phyloP scores from a whole-genome alignment of 148 eudicot species.

The Dianthus caryophyllus region DNA sequence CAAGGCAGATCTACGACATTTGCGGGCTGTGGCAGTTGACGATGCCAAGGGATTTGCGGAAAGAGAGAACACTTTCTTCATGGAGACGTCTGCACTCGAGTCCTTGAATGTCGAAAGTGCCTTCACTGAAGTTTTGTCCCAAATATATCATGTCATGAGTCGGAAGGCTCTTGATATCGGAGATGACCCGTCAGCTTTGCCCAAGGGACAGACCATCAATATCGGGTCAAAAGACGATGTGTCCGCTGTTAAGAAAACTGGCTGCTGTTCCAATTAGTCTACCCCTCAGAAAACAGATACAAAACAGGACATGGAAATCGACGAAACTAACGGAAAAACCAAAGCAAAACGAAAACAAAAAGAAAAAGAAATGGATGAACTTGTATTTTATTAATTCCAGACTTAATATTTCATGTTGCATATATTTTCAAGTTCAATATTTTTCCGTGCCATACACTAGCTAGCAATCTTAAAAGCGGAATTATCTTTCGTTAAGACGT shows the following conservation, averaged over 20 bases:
- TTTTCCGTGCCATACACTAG: too few relatives aligned
- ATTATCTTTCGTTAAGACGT: too few relatives aligned
- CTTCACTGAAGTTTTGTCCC: constrained; percentile 67
- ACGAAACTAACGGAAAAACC: neutral
- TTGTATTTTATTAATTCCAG: constrained; percentile 8
- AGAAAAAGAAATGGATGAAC: neutral
- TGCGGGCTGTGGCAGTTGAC: constrained; percentile 57
- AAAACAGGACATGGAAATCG: neutral
- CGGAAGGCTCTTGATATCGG: constrained; percentile 75
- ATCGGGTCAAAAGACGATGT: constrained; percentile 66
- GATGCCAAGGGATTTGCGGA: constrained; percentile 60
- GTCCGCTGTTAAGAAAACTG: constrained; percentile 61
- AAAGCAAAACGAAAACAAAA: too few relatives aligned
- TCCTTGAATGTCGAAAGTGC: constrained; percentile 75
- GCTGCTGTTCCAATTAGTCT: constrained; percentile 62
- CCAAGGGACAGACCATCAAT: constrained; percentile 73
- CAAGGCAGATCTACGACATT: constrained; percentile 80
- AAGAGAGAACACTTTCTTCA: constrained; percentile 56
- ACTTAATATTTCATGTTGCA: constrained; percentile 6
- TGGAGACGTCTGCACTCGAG: constrained; percentile 89
- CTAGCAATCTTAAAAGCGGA: too few relatives aligned
- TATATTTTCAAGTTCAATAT: neutral
- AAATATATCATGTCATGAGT: constrained; percentile 67
- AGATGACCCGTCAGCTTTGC: constrained; percentile 55
- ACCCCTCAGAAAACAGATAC: neutral